phyloP scores from a whole-genome alignment of 2,329 filamentous ascomycete genomes.

The Alternaria brassicicola region DNA sequence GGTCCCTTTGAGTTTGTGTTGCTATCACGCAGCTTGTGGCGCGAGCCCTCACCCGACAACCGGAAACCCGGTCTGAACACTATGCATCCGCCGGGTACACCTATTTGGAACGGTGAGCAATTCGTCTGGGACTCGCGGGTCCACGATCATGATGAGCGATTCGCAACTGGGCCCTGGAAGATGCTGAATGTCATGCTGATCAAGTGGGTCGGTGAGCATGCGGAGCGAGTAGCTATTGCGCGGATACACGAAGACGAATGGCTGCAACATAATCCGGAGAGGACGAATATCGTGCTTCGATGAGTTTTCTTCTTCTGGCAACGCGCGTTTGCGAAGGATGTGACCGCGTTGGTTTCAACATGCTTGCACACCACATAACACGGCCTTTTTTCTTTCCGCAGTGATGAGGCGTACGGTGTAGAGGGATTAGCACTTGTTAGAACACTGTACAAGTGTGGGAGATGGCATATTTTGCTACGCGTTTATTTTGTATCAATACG shows the following conservation, averaged over 20 bases:
- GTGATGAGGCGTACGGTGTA: background rate
- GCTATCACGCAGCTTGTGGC: constrained; percentile 36
- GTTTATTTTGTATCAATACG: background rate
- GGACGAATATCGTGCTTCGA: constrained; percentile 34
- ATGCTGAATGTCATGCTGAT: constrained; percentile 45
- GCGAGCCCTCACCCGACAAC: constrained; percentile 21
- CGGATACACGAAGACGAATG: constrained; percentile 44
- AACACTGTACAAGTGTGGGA: background rate
- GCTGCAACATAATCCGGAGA: constrained; percentile 23
- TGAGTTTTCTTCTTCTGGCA: constrained; percentile 8
- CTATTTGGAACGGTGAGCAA: constrained; percentile 36
- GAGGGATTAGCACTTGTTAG: background rate
- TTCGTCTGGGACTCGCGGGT: constrained; percentile 41
- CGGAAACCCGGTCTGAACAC: constrained; percentile 20
- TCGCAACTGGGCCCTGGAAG: constrained; percentile 35
- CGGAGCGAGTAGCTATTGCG: constrained; percentile 39
- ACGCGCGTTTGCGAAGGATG: background rate
- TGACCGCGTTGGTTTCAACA: background rate
- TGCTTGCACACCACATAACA: background rate
- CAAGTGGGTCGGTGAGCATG: constrained; percentile 33
- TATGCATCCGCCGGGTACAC: constrained; percentile 41
- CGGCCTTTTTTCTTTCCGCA: background rate
- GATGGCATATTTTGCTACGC: background rate
- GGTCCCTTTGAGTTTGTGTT: constrained; percentile 39
- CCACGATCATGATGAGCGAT: constrained; percentile 33